Evolutionary conservation across 2,329 filamentous ascomycete species (phyloP), one percentile per base, ranked within the genome.

Genomic region (Elsinoe perseae): DNA sequence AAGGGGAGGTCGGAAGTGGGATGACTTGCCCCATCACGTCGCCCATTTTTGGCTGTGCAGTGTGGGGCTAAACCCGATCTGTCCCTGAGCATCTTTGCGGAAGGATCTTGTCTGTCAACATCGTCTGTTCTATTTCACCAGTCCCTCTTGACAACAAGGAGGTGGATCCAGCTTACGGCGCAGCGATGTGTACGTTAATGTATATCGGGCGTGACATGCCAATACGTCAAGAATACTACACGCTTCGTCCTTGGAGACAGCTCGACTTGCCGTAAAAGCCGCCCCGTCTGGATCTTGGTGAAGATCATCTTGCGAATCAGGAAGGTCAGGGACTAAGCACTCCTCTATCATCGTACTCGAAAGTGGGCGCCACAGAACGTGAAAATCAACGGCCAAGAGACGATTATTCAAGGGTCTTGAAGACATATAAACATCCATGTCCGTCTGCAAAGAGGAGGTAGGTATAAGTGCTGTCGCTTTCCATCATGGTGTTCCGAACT

Each of bases 221-320:
- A 42, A 42, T 20, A 30, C 28, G 28, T 36, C 32, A 14, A 36
- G 9, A 4, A 14, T 14, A 14, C 32, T 14, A 14, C n/a, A 36
- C 4, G n/a, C n/a, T n/a, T n/a, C 4, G 12, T 3, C 32, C 32
- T 14, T 36, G 25, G 40, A 10, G 20, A 44, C 44, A 30, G 27
- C 23, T 50, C 44, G 25, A 50, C 44, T 50, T 50, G 44, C 44
- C 44, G 44, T 50, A 20, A 50, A 25, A 50, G 44, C 44, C 44
- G 44, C 27, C 28, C 28, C 25, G 44, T 16, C 23, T 30, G 44
- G 44, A 32, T 50, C 44, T 50, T 20, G 25, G n/a, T 52, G 48
- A 52, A 52, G 48, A 52, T 52, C 48, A 34, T 52, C 28, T 34
- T 52, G 48, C 48, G 21, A 36, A 52, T 52, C 32, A 38, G 48